Evolutionary conservation across 306 rosid genomes (phyloP).

Genomic region (Lagenaria siceraria): DNA sequence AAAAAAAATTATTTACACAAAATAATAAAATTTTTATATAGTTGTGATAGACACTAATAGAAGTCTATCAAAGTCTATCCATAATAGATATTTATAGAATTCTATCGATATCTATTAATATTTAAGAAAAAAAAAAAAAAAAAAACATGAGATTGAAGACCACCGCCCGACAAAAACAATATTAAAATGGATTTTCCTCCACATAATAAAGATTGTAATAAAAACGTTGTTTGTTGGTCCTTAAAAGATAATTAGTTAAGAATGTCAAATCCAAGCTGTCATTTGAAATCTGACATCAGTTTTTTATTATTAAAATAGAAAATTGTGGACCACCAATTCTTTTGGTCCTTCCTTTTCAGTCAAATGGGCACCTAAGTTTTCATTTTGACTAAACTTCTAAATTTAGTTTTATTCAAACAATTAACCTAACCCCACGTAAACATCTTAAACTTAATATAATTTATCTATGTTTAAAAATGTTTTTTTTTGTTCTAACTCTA

Average conservation of each 20-base stretch:
- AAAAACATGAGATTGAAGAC: no score
- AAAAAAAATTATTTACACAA: no score
- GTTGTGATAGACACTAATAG: no score
- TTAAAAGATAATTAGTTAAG: not conserved
- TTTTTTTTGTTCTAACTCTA: no score
- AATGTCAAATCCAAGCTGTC: not conserved
- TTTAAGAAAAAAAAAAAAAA: no score
- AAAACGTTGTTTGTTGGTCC: not conserved
- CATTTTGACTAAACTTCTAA: not conserved
- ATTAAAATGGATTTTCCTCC: not conserved
- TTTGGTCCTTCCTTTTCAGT: not conserved
- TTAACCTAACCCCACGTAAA: not conserved
- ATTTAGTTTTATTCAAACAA: not conserved
- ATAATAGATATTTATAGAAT: no score
- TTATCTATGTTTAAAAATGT: no score
- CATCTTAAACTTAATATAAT: not conserved
- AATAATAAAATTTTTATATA: no score
- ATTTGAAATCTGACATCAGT: not conserved
- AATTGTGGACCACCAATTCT: not conserved
- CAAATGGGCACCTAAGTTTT: not conserved
- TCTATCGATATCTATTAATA: no score
- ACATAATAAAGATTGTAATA: not conserved
- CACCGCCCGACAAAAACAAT: no score
- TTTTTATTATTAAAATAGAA: not conserved
- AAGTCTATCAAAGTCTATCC: no score